Evolutionary conservation across 2,329 filamentous ascomycete species (phyloP), one percentile per base, ranked within the genome.

Genomic region (Verticillium dahliae): DNA sequence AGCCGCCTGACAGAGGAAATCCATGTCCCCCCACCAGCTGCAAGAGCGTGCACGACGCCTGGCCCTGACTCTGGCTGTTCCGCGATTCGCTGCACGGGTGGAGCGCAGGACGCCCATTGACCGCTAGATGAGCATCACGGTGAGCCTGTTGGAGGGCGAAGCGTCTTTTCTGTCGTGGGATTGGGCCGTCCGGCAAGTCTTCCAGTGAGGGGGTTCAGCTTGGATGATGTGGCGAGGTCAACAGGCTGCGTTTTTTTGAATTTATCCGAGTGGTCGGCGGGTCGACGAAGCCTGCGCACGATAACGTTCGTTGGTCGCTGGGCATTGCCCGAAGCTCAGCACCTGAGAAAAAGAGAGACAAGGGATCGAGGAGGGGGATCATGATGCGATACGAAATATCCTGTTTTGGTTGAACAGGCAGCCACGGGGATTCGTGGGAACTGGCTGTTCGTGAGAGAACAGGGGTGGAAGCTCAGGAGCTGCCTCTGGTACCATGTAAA

Each of bases 61-160:
- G 18, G 45, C 6, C n/a, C 45, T 50, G 45, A 3, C 3, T 7
- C 45, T 50, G 45, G 45, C n/a, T 50, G 45, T 50, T 63, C 66
- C 64, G 67, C 68, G 68, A 71, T 72, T 71, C 69, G 70, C 68
- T 65, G 57, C 41, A n/a, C 22, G 31, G 18, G 61, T 65, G 66
- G 65, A 62, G 34, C 62, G 63, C 27, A 27, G 27, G 64, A 61
- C 56, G 57, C 33, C 31, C 60, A 61, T 62, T 63, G 60, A 63
- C 61, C 63, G 62, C 60, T 41, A 58, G 45, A 60, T 45, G 58
- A 52, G 45, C 58, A 45, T 38, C 54, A 57, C 63, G 33, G 54
- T 60, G 56, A 65, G 66, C 69, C 69, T 71, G 68, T 72, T 68
- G 72, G 65, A 70, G 64, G 62, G 63, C 66, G 38, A 62, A 71